Base-by-base conservation (phyloP, 1,284 basidiomycete species). In the Ceratobasidium sp. region DNA sequence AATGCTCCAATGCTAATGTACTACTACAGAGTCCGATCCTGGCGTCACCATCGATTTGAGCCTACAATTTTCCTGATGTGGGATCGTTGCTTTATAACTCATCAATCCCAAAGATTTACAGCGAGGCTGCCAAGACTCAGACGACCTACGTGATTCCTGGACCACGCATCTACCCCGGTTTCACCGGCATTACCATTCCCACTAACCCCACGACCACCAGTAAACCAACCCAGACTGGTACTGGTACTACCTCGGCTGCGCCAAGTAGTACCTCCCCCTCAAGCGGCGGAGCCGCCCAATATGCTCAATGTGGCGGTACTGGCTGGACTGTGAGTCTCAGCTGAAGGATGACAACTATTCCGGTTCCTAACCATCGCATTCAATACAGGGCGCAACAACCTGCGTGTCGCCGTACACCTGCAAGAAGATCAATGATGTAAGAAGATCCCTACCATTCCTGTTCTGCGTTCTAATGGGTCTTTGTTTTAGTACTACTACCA, bases 131-230 rank as follows among this genome's bases (percentile, higher is more conserved):
- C n/a, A 61, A 73, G 65, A 76, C 79, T 0, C 77, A 79, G 65
- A 80, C 80, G 20, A 80, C 79, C 20, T 80, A 80, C 68, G 54
- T 2, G 7, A 78, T 80, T 56, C 80, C 80, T 38, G 80, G 80
- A 26, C 80, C 80, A 1, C 75, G 77, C 20, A 61, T 79, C 6
- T 79, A 75, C 75, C 56, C 78, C 15, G 76, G 79, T 33, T 66
- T 73, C 23, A 44, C 54, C 38, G 44, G 62, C 33, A 28, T 44
- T 26, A 77, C 78, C 46, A 54, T 48, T 26, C 50, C 77, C 1
- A 67, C 69, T 42, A 79, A 7, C 70, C 56, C 70, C 20, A 54
- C 65, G 13, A 61, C 62, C 42, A 57, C 67, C 12, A 7, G 23
- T 2, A 57, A 46, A 7, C 52, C 56, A 23, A 46, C 61, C 7